These are phyloP conservation scores for Plasmodium relictum DNA, from an alignment of 169 alveolate species.

Conservation along the genomic window DNA sequence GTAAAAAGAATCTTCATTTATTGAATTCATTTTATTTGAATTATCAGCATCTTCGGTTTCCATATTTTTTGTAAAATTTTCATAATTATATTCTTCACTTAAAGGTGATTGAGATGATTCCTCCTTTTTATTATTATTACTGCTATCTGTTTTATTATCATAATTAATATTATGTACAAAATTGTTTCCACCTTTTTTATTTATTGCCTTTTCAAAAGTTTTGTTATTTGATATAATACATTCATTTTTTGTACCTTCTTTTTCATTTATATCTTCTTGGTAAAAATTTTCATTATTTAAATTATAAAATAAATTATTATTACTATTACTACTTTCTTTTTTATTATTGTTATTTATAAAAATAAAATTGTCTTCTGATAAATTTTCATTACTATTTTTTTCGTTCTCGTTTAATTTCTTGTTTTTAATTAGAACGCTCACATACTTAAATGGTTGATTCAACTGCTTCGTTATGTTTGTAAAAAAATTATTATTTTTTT, in stretches of 20 bases:
- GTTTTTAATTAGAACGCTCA: background rate
- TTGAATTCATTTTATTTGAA: background rate
- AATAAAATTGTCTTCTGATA: constrained; percentile 9
- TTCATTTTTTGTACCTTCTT: background rate
- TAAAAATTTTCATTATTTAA: background rate
- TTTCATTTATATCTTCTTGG: background rate
- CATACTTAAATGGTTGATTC: constrained; percentile 31
- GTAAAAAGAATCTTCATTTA: background rate
- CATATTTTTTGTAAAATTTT: background rate
- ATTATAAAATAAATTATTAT: background rate
- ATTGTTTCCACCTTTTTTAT: too few species aligned
- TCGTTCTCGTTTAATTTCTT: background rate
- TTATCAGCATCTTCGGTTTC: background rate
- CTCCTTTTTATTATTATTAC: background rate
- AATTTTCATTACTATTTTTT: background rate
- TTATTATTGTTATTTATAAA: constrained; percentile 14
- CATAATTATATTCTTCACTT: background rate
- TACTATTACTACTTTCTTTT: background rate
- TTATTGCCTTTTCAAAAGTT: background rate
- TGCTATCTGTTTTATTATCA: background rate
- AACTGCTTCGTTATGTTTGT: constrained; percentile 22
- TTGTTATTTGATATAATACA: background rate
- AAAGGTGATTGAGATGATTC: background rate
- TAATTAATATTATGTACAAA: constrained; percentile 1
- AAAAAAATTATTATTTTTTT: constrained; percentile 18